Conservation (phyloP, 768 basidiomycete genomes). For the Astraeus odoratus region DNA sequence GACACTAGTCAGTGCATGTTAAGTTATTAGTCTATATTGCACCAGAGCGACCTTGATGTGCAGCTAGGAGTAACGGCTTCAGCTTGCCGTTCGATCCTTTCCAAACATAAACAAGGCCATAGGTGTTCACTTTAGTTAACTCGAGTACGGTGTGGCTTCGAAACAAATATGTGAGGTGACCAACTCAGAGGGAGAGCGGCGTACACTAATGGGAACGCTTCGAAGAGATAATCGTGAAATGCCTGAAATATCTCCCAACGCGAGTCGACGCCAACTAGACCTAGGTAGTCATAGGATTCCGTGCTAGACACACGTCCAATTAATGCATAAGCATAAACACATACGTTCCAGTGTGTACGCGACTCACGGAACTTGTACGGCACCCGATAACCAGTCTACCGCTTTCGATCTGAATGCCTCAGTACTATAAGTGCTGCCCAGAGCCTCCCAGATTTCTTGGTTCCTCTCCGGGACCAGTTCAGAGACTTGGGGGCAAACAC, state of each 20-base stretch:
- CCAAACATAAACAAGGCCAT: conserved; percentile 56
- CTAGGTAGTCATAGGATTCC: conserved; percentile 45
- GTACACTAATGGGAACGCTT: conserved; percentile 58
- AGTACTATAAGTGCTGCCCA: conserved; percentile 26
- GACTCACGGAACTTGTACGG: conserved; percentile 37
- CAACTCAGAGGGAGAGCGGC: conserved; percentile 2
- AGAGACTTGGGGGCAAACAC: conserved; percentile 31
- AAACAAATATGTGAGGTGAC: neutral
- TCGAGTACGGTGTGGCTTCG: conserved; percentile 42
- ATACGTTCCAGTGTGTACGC: neutral
- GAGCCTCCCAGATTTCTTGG: conserved; percentile 24
- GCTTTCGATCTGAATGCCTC: conserved; percentile 30
- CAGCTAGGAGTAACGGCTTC: conserved; percentile 51
- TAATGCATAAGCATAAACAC: neutral
- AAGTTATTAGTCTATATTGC: neutral
- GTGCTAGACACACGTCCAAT: conserved; percentile 30
- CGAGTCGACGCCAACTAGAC: conserved; percentile 39
- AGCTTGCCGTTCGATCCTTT: conserved; percentile 39
- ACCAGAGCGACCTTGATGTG: conserved; percentile 41
- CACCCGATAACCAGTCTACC: conserved; percentile 32
- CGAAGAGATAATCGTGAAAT: conserved; percentile 49
- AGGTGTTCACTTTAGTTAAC: conserved; percentile 55
- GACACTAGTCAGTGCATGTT: neutral
- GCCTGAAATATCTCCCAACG: conserved; percentile 48
- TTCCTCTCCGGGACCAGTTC: conserved; percentile 30